phyloP scores from a whole-genome alignment of 1,139 yeast species.

The Pichia sorboxylosa region DNA sequence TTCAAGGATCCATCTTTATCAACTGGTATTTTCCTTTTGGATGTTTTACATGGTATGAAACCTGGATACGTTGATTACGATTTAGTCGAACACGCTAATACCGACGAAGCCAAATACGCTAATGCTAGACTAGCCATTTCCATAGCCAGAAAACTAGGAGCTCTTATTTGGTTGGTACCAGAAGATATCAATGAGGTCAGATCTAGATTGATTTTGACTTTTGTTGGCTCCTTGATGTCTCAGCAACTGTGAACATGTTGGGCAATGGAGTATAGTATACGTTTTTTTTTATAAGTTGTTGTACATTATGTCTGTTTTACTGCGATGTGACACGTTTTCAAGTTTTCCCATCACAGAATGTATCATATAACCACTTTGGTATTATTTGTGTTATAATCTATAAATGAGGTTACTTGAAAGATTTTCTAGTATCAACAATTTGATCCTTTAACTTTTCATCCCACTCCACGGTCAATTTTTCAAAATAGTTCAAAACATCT shows the following conservation, averaged over 20 bases:
- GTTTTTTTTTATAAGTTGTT: too few species aligned
- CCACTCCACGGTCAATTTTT: constrained; percentile 48
- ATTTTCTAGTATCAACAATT: constrained; percentile 41
- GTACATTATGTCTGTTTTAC: too few species aligned
- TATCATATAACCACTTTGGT: too few species aligned
- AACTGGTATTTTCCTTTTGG: constrained; percentile 71
- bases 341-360: too few species aligned
- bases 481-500: constrained; percentile 52
- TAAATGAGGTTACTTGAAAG: too few species aligned
- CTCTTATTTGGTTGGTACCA: constrained; percentile 97
- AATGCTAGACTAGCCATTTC: constrained; percentile 96
- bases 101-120: constrained; percentile 81
- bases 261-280: too few species aligned
- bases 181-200: constrained; percentile 97
- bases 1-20: constrained; percentile 74
- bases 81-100: constrained; percentile 65
- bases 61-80: constrained; percentile 97
- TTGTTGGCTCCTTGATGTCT: constrained; percentile 90
- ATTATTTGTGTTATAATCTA: too few species aligned
- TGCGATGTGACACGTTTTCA: too few species aligned
- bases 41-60: constrained; percentile 82
- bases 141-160: constrained; percentile 95
- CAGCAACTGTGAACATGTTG: constrained; percentile 23
- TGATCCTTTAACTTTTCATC: constrained; percentile 61
- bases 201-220: constrained; percentile 82